Conservation (phyloP, 108 stramenopile species). For the Skeletonema costatum region DNA sequence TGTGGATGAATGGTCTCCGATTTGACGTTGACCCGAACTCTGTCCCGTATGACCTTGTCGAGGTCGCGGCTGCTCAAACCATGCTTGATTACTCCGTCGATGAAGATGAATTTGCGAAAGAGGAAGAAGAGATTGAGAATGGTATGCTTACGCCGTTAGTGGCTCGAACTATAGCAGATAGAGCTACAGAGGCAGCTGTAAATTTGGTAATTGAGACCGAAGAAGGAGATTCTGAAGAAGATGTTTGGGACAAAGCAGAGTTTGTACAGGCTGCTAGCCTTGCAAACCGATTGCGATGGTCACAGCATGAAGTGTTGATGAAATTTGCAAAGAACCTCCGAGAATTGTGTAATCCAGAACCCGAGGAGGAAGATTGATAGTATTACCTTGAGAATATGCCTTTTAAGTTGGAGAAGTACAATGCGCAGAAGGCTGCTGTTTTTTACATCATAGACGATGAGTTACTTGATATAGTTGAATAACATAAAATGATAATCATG, state of each 20-base stretch:
- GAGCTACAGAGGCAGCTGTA: constrained; percentile 56
- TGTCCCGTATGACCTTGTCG: constrained; percentile 65
- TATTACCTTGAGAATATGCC: not conserved
- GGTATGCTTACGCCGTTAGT: constrained; percentile 52
- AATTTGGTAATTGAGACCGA: constrained; percentile 48
- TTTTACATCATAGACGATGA: no score
- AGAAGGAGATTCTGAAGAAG: constrained; percentile 21
- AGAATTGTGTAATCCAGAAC: not conserved
- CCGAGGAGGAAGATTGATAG: not conserved
- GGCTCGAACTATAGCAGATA: constrained; percentile 51
- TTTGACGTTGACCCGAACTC: constrained; percentile 61
- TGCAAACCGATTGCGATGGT: constrained; percentile 55
- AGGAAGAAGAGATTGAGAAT: constrained; percentile 7
- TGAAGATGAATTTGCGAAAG: constrained; percentile 6
- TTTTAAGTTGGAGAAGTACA: not conserved
- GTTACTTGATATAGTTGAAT: not conserved
- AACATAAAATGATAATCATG: not conserved
- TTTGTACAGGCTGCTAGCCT: constrained; percentile 44
- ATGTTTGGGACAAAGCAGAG: constrained; percentile 22
- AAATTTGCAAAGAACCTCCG: constrained; percentile 56
- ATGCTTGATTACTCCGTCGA: constrained; percentile 17
- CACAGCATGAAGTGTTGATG: constrained; percentile 56
- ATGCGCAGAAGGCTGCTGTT: not conserved
- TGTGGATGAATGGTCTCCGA: constrained; percentile 60
- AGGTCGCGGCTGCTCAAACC: constrained; percentile 38